Evolutionary conservation across 495 filamentous ascomycete species (phyloP).

Genomic region (Cercophora newfieldiana): DNA sequence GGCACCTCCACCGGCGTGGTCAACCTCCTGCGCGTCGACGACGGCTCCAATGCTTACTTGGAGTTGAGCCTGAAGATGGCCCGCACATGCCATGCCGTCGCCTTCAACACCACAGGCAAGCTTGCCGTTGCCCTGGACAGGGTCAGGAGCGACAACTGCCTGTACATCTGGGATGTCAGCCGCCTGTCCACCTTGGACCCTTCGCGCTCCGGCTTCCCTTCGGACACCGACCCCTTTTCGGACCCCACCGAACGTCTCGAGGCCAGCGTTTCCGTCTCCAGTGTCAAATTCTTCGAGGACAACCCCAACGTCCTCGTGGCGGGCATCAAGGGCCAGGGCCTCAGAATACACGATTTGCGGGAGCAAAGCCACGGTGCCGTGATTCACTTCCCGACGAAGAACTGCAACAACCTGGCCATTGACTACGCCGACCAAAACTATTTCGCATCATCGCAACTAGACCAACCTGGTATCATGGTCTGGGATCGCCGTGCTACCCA

Average conservation of each 20-base stretch:
- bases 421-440: conserved; percentile 91
- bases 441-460: conserved; percentile 81
- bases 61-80: conserved; percentile 82
- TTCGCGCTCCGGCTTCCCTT: conserved; percentile 36
- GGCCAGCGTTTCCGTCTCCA: conserved; percentile 82
- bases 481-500: conserved; percentile 81
- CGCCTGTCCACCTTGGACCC: conserved; percentile 54
- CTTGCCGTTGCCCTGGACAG: conserved; percentile 88
- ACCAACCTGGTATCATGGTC: conserved; percentile 70
- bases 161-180: conserved; percentile 92
- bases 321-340: conserved; percentile 80
- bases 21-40: conserved; percentile 74
- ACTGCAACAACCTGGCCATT: conserved; percentile 87
- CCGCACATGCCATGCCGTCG: conserved; percentile 86
- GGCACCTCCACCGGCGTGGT: conserved; percentile 84
- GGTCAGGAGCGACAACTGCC: conserved; percentile 86
- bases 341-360: conserved; percentile 88
- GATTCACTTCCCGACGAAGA: conserved; percentile 68
- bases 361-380: conserved; percentile 43
- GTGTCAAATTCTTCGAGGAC: conserved; percentile 85
- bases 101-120: conserved; percentile 76
- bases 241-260: conserved; percentile 74
- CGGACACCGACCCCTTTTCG: conserved; percentile 38
- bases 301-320: conserved; percentile 80
- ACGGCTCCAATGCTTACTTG: conserved; percentile 59